phyloP scores from a whole-genome alignment of 768 basidiomycete genomes.

The Pleurotus tuoliensis region DNA sequence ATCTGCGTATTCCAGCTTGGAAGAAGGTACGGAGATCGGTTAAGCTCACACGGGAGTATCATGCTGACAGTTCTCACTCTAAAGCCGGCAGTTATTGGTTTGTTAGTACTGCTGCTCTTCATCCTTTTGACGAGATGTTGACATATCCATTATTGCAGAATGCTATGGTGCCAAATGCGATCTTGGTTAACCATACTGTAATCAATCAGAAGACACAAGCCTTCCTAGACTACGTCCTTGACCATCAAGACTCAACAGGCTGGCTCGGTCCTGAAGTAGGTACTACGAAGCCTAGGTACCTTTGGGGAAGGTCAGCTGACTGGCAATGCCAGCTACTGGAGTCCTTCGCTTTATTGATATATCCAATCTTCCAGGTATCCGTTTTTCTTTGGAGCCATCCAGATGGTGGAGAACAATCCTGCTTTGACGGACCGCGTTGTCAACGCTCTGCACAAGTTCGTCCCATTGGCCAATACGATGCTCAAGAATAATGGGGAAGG shows the following conservation, averaged over 20 bases:
- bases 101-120: slow-evolving; percentile 27
- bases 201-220: slow-evolving; percentile 43
- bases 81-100: slow-evolving; percentile 58
- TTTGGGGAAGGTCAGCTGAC: slow-evolving; percentile 44
- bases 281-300: slow-evolving; percentile 47
- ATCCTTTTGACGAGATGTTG: not conserved
- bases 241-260: slow-evolving; percentile 48
- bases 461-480: slow-evolving; percentile 50
- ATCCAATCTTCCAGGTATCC: slow-evolving; percentile 35
- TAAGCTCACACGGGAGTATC: no score
- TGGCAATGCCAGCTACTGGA: no score
- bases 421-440: slow-evolving; percentile 42
- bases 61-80: not conserved
- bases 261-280: slow-evolving; percentile 56
- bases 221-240: slow-evolving; percentile 47
- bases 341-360: not conserved
- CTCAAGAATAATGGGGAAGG: slow-evolving; percentile 44
- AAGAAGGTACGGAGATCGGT: slow-evolving; percentile 31
- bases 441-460: slow-evolving; percentile 49
- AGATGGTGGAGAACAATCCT: slow-evolving; percentile 47
- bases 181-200: slow-evolving; percentile 40
- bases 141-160: slow-evolving; percentile 28
- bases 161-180: slow-evolving; percentile 49
- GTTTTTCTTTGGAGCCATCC: slow-evolving; percentile 56
- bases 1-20: slow-evolving; percentile 36